Percentiles rank a stretch among this genome's conserved stretches.
Evolutionary conservation across 202 grass and related monocot genomes (phyloP).

Genomic region (Saccharum hybrid): DNA sequence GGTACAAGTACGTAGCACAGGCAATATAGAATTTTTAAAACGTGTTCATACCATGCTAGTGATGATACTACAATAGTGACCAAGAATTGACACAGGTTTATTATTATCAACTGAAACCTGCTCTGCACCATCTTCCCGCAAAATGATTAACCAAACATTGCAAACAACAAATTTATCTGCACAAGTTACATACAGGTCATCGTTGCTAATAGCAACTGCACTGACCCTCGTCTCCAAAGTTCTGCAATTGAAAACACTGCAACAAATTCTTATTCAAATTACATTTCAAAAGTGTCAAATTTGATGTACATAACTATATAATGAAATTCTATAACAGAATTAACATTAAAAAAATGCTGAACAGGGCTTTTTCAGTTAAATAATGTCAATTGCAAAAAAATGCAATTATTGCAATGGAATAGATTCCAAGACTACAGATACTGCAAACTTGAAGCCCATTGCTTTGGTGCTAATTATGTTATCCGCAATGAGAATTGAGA

Average conservation of each 20-base stretch:
- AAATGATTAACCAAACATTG: constrained; percentile 56
- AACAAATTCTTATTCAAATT: constrained; percentile 23
- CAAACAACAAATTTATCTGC: constrained; percentile 82
- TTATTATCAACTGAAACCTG: constrained; percentile 48
- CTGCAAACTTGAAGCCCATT: not conserved
- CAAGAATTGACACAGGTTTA: constrained; percentile 69
- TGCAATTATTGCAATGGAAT: not conserved
- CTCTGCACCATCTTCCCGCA: constrained; percentile 43
- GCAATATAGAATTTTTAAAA: constrained; percentile 23
- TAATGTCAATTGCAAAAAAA: not conserved
- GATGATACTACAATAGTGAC: constrained; percentile 92
- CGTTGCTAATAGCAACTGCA: constrained; percentile 66
- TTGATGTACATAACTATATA: not conserved
- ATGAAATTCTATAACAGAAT: not conserved
- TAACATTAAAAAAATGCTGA: not conserved
- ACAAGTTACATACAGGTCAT: constrained; percentile 64
- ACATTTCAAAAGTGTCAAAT: not conserved
- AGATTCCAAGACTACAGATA: not conserved
- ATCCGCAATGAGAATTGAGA: not conserved
- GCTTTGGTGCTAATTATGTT: not conserved
- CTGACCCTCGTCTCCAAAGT: constrained; percentile 80
- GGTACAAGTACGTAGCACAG: constrained; percentile 6
- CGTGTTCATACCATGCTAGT: constrained; percentile 71
- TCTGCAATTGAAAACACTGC: constrained; percentile 52
- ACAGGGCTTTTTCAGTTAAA: constrained; percentile 4